Base-by-base conservation (phyloP, 129 eudicot species). In the Tagetes erecta region DNA sequence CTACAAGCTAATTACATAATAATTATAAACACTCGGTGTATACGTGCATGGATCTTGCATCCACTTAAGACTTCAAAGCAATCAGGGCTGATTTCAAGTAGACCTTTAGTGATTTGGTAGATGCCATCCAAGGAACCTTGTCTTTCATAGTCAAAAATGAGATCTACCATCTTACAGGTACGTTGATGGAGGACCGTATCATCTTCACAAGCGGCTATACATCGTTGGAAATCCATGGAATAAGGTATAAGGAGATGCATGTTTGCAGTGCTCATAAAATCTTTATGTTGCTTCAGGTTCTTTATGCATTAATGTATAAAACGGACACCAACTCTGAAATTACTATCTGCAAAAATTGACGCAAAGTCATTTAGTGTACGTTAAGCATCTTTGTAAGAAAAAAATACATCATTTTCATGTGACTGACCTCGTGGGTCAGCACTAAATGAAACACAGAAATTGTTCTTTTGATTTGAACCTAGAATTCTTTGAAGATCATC, bases 1-100 rank as follows among this genome's bases (percentile, higher is more conserved):
- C 20, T 45, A 14, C 77, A 44, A 13, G 60, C 14, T 33, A 11
- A 73, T 73, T 60, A 55, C 11, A n/a, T 73, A 59, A 40, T 73
- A 60, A 4, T n/a, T 30, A 59, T 59, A 44, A 33, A 73, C 35
- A 59, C 1, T 1, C 40, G 5, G 33, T 56, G 14, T 4, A 40
- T 40, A 10, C 8, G 36, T 42, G 42, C 50, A 2, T 42, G 42
- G 51, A 7, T 11, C 27, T 58, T 6, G 33, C 14, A n/a, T n/a
- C 1, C 27, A 51, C 27, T 57, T 27, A 37, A 35, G 39, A 14
- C 14, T 8, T 5, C 27, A 56, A 56, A 53, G 5, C 1, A 6
- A 27, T 73, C 44, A 42, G 60, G 58, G 20, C 34, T 60, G 42
- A 42, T 45, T 60, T 45, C 77, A 33, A 31, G 35, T 45, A 73